Evolutionary conservation across 1,284 basidiomycete species (phyloP).

Genomic region (Mycena sp.): DNA sequence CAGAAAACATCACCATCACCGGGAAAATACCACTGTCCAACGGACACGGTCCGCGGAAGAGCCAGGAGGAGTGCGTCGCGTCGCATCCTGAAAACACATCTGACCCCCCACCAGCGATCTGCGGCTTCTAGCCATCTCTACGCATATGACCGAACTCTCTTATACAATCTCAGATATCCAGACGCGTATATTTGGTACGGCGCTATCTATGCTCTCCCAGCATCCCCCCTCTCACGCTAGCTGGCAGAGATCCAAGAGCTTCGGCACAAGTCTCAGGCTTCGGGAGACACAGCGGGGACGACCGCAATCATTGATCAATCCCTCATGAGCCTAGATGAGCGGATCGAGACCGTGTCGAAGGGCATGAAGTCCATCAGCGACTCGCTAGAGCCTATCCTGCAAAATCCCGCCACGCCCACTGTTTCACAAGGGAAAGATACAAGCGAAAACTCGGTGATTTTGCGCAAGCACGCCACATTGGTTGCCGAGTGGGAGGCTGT

Average conservation of each 20-base stretch:
- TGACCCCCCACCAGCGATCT: conserved; percentile 63
- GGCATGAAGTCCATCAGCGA: conserved; percentile 77
- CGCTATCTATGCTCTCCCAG: conserved; percentile 23
- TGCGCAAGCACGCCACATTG: conserved; percentile 79
- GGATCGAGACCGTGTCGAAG: conserved; percentile 77
- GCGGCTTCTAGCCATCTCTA: conserved; percentile 79
- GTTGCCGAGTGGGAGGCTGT: conserved; percentile 83
- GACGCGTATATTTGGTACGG: conserved; percentile 85
- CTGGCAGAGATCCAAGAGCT: conserved; percentile 85
- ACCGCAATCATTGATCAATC: conserved; percentile 83
- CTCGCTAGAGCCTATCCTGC: conserved; percentile 68
- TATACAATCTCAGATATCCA: conserved; percentile 88
- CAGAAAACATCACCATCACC: conserved; percentile 80
- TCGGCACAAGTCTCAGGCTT: conserved; percentile 79
- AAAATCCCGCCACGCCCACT: conserved; percentile 62
- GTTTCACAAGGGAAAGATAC: conserved; percentile 51
- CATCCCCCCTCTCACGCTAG: conserved; percentile 25
- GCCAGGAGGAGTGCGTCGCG: conserved; percentile 59
- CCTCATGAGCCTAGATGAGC: conserved; percentile 82
- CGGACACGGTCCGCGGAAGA: conserved; percentile 62
- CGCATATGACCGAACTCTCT: conserved; percentile 84
- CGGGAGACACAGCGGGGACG: conserved; percentile 65
- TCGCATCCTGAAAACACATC: conserved; percentile 34
- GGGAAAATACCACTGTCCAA: conserved; percentile 56
- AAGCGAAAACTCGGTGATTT: conserved; percentile 62